These are phyloP conservation scores for Hibiscus trionum DNA, from an alignment of 345 rosid species.

Conservation along the genomic window DNA sequence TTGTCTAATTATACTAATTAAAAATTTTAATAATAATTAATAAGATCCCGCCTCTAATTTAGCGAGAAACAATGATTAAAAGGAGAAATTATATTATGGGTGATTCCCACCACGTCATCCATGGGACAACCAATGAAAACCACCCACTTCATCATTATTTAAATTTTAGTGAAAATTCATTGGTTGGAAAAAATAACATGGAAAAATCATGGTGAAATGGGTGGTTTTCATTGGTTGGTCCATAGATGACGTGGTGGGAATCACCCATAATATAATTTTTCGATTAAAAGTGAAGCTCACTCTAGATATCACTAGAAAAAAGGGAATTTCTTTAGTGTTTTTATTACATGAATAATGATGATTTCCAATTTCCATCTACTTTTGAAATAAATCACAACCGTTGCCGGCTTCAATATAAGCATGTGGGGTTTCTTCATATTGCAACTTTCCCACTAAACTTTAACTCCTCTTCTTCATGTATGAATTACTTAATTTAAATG, in stretches of 20 bases:
- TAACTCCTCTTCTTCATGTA: neutral
- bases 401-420: slow-evolving; percentile 20
- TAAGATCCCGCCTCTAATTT: neutral
- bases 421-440: slow-evolving; percentile 21
- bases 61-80: no score
- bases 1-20: neutral
- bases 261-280: no score
- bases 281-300: neutral
- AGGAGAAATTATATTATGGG: no score
- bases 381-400: slow-evolving; percentile 4
- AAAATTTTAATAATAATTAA: neutral
- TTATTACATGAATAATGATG: neutral
- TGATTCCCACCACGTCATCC: no score
- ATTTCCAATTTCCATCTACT: slow-evolving; percentile 11
- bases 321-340: neutral
- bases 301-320: neutral
- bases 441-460: neutral
- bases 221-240: no score
- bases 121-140: no score
- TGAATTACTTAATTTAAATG: neutral
- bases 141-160: no score
- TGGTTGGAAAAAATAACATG: no score
- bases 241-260: no score
- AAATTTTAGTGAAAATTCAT: no score
- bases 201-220: no score